A percentile compares a stretch with the other conserved stretches of the same genome.
Conservation (phyloP, 345 rosid species). For the Salix dunnii region DNA sequence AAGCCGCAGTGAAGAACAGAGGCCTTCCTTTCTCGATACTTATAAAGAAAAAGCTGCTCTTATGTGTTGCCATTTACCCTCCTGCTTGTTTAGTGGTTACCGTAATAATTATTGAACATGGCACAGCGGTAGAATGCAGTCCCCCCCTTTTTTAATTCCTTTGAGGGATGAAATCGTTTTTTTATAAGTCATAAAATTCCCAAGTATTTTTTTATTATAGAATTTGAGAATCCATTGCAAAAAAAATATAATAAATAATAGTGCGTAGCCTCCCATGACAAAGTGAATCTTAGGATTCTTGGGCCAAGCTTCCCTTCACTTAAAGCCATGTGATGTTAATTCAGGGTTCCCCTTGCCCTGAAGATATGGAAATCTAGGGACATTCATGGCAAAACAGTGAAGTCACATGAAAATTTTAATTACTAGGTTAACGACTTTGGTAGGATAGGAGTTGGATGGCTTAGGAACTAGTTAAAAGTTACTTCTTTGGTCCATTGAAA, state of each 20-base stretch:
- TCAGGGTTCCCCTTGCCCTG: neutral
- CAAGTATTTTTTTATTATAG: neutral
- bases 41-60: conserved; percentile 50
- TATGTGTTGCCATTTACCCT: conserved; percentile 2
- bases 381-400: conserved; percentile 11
- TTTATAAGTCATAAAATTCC: neutral
- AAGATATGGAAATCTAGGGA: conserved; percentile 1
- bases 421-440: neutral
- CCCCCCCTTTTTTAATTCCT: no score
- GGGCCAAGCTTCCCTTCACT: neutral
- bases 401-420: conserved; percentile 23
- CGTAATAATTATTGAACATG: conserved; percentile 3
- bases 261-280: neutral
- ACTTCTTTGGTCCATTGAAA: neutral
- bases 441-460: neutral
- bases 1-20: conserved; percentile 42
- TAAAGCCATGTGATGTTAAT: neutral
- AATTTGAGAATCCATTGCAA: neutral
- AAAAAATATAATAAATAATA: no score
- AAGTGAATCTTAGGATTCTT: neutral
- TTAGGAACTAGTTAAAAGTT: neutral
- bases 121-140: no score
- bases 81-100: conserved; percentile 10
- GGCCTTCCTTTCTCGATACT: conserved; percentile 36
- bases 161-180: neutral